phyloP scores from a whole-genome alignment of 768 basidiomycete species.

The Crassisporium funariophilum region DNA sequence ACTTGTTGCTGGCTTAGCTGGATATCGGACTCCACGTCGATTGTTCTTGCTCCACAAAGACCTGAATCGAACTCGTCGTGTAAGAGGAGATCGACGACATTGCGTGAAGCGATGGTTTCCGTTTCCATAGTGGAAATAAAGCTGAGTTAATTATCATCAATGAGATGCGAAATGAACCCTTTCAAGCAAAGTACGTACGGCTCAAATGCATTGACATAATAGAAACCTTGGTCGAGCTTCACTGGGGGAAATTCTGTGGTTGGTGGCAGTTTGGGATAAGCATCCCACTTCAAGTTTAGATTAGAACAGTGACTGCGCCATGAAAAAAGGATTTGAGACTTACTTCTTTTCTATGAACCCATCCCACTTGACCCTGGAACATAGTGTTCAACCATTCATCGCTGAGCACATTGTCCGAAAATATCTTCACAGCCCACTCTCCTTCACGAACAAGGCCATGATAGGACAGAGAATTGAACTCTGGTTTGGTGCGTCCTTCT shows the following conservation, averaged over 20 bases:
- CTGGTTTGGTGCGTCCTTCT: conserved; percentile 52
- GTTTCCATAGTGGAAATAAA: conserved; percentile 95
- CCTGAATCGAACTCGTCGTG: conserved; percentile 70
- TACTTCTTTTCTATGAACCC: conserved; percentile 83
- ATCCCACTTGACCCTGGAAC: conserved; percentile 70
- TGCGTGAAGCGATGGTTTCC: conserved; percentile 80
- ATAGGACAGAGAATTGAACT: conserved; percentile 88
- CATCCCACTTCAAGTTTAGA: conserved; percentile 63
- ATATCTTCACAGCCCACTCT: conserved; percentile 86
- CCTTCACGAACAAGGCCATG: conserved; percentile 58
- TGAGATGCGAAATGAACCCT: conserved; percentile 3
- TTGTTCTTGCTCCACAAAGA: conserved; percentile 56
- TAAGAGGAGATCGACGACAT: conserved; percentile 78
- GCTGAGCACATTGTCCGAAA: conserved; percentile 64
- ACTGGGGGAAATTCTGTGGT: conserved; percentile 73
- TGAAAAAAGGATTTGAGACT: conserved; percentile 9
- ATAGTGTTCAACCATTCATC: conserved; percentile 71
- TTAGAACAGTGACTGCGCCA: neutral
- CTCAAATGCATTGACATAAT: conserved; percentile 93
- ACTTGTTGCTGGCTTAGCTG: conserved; percentile 8
- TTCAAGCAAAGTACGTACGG: conserved; percentile 52
- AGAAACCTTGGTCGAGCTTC: conserved; percentile 75
- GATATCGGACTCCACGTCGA: conserved; percentile 11
- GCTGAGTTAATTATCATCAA: conserved; percentile 5
- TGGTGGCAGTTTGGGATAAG: conserved; percentile 75